Percentiles rank a stretch among this genome's conserved stretches.
Evolutionary conservation across 352 stramenopile genomes (phyloP).

Genomic region (Globisporangium iwayamae): DNA sequence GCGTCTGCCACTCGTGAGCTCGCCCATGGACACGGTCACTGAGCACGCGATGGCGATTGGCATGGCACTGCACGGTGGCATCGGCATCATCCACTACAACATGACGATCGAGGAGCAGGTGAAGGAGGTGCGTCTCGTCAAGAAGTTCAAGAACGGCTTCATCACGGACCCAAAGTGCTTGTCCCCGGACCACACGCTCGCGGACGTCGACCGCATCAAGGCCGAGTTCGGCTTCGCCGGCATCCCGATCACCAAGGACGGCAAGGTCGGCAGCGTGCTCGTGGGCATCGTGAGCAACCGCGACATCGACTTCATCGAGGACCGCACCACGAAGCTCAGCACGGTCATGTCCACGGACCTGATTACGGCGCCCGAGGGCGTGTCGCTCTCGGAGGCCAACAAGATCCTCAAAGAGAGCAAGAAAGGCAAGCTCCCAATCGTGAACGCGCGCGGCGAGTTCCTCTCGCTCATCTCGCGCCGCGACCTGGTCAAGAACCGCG

Average conservation of each 20-base stretch:
- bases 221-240: constrained; percentile 95
- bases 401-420: constrained; percentile 97
- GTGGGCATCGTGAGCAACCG: constrained; percentile 99
- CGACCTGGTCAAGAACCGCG: constrained; percentile 97
- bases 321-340: constrained; percentile 83
- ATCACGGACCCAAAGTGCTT: constrained; percentile 98
- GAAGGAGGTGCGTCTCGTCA: constrained; percentile 92
- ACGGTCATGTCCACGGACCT: constrained; percentile 90
- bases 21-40: constrained; percentile 99
- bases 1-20: constrained; percentile 95
- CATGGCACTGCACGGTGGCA: constrained; percentile 98
- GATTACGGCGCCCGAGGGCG: constrained; percentile 92
- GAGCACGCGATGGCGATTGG: constrained; percentile 99
- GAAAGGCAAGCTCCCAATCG: constrained; percentile 99
- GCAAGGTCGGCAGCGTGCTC: constrained; percentile 96
- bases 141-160: constrained; percentile 99
- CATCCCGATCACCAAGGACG: constrained; percentile 98
- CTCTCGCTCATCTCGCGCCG: constrained; percentile 98
- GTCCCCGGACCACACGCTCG: constrained; percentile 93
- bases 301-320: constrained; percentile 99
- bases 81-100: constrained; percentile 99
- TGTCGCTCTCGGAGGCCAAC: constrained; percentile 96
- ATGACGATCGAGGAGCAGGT: constrained; percentile 97
- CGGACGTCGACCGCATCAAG: constrained; percentile 96
- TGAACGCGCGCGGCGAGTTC: constrained; percentile 97